phyloP scores from a whole-genome alignment of 2,329 filamentous ascomycete genomes.

The Ceratocystis alfenasii region DNA sequence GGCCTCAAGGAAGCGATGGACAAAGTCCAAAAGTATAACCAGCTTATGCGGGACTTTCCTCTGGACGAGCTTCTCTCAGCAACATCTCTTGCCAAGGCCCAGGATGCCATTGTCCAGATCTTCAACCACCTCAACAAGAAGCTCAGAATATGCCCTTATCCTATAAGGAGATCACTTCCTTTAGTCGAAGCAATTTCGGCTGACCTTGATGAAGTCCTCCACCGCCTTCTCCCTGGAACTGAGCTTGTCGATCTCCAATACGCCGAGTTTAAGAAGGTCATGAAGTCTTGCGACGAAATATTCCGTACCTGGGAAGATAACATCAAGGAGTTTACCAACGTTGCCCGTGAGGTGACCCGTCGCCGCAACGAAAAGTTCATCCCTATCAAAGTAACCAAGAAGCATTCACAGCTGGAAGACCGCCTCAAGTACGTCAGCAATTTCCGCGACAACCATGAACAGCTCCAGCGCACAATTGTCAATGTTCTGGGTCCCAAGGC shows the following conservation, averaged over 20 bases:
- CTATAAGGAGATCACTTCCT: slow-evolving; percentile 76
- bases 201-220: slow-evolving; percentile 77
- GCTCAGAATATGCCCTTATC: slow-evolving; percentile 89
- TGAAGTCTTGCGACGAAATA: slow-evolving; percentile 71
- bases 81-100: slow-evolving; percentile 74
- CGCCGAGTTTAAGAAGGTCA: slow-evolving; percentile 73
- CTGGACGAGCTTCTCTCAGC: slow-evolving; percentile 89
- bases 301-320: slow-evolving; percentile 93
- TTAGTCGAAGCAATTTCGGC: slow-evolving; percentile 95
- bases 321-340: slow-evolving; percentile 94
- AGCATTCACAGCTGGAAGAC: slow-evolving; percentile 79
- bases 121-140: slow-evolving; percentile 97
- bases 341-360: slow-evolving; percentile 86
- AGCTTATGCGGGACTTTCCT: slow-evolving; percentile 96
- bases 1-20: slow-evolving; percentile 93
- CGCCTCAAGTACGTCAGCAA: slow-evolving; percentile 86
- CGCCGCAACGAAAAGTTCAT: slow-evolving; percentile 96
- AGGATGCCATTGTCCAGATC: slow-evolving; percentile 79
- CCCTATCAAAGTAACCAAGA: slow-evolving; percentile 85
- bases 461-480: slow-evolving; percentile 88
- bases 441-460: slow-evolving; percentile 94
- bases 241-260: slow-evolving; percentile 88
- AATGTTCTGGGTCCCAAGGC: slow-evolving; percentile 77
- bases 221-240: slow-evolving; percentile 72
- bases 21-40: slow-evolving; percentile 95